These are phyloP conservation scores for Populus deltoides DNA, from an alignment of 345 rosid species.

Conservation along the genomic window DNA sequence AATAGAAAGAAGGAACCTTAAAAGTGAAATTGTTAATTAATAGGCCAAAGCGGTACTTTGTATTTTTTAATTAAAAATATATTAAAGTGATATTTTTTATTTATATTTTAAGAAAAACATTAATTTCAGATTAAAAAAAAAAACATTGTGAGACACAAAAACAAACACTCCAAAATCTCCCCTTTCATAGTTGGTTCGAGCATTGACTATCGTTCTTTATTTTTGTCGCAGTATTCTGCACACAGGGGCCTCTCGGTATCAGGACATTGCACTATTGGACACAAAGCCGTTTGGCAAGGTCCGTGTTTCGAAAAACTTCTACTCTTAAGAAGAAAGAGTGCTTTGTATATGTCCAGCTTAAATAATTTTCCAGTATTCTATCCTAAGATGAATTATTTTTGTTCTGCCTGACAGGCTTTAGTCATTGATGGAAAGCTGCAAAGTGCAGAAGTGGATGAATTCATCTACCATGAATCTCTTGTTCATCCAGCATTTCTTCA, in stretches of 20 bases:
- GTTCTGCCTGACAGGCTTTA: conserved; percentile 33
- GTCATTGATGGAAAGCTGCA: conserved; percentile 73
- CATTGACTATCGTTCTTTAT: not conserved
- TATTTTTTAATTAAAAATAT: no score
- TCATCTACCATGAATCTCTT: conserved; percentile 66
- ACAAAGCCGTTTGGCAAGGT: conserved; percentile 65
- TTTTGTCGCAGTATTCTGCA: conserved; percentile 48
- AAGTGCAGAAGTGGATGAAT: conserved; percentile 70
- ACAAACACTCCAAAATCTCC: not conserved
- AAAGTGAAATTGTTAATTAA: not conserved
- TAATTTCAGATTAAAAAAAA: not conserved
- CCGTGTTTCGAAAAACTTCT: not conserved
- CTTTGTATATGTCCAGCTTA: not conserved
- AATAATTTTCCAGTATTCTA: not conserved
- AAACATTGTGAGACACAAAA: not conserved
- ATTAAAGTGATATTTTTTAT: no score
- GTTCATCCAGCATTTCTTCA: conserved; percentile 61
- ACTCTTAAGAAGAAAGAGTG: not conserved
- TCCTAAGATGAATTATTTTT: not conserved
- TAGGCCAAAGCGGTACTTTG: no score
- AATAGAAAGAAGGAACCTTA: not conserved
- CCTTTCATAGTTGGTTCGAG: not conserved
- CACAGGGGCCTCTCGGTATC: conserved; percentile 47
- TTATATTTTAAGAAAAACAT: not conserved
- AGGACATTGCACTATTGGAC: conserved; percentile 63